These are phyloP conservation scores for Edaphochlamys debaryana DNA, from an alignment of 139 green algal species.

Conservation along the genomic window DNA sequence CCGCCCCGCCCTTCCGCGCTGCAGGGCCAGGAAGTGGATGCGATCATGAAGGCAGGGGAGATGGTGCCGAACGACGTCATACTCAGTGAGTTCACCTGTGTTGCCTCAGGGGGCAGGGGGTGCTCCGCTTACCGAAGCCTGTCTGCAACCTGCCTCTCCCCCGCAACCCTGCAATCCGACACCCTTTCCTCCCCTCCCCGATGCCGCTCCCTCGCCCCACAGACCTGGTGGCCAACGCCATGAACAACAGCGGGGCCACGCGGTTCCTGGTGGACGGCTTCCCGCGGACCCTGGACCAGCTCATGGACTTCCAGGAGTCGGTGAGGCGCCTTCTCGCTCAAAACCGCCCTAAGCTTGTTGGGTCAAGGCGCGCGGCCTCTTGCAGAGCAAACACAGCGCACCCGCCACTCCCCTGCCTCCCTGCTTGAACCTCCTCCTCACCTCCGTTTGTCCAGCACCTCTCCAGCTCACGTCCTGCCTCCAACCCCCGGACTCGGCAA, in stretches of 20 bases:
- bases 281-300: constrained; percentile 84
- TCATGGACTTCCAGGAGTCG: constrained; percentile 69
- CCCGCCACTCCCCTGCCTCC: too few species aligned
- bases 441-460: too few species aligned
- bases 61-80: constrained; percentile 60
- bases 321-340: constrained; percentile 22
- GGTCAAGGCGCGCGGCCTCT: too few species aligned
- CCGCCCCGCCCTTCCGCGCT: neutral
- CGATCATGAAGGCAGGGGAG: constrained; percentile 51
- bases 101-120: too few species aligned
- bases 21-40: constrained; percentile 48
- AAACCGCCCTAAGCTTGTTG: neutral
- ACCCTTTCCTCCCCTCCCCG: too few species aligned
- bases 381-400: neutral
- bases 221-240: constrained; percentile 57
- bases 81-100: too few species aligned
- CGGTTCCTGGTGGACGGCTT: constrained; percentile 87
- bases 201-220: too few species aligned
- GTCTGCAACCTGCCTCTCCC: too few species aligned
- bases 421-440: neutral
- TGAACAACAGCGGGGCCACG: constrained; percentile 30
- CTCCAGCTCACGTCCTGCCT: too few species aligned
- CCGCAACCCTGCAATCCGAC: too few species aligned
- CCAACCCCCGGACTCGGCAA: too few species aligned
- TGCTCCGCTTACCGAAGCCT: too few species aligned